A percentile compares a stretch with the other conserved stretches of the same genome.
These are phyloP conservation scores for Calonectria hongkongensis DNA, from an alignment of 2,329 filamentous ascomycete species.

Conservation along the genomic window DNA sequence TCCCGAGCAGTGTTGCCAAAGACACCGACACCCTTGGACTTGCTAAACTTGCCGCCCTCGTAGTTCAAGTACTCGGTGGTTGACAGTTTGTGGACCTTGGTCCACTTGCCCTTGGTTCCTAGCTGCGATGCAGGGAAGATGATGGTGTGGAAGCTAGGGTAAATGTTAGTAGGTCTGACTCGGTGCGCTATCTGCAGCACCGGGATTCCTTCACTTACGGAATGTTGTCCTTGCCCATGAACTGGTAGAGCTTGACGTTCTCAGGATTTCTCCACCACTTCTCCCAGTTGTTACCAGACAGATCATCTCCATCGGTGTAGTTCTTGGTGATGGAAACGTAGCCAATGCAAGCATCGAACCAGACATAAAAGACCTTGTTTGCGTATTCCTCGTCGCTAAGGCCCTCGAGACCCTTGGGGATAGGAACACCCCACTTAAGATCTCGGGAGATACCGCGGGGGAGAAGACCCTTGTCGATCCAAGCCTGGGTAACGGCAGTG, in stretches of 20 bases:
- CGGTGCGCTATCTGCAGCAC: no score
- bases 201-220: constrained; percentile 60
- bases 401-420: constrained; percentile 67
- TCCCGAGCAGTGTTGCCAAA: constrained; percentile 93
- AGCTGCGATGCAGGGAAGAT: constrained; percentile 93
- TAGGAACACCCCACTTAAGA: constrained; percentile 88
- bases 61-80: constrained; percentile 93
- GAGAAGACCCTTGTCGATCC: constrained; percentile 89
- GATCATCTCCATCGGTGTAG: constrained; percentile 78
- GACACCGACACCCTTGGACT: constrained; percentile 91
- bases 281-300: constrained; percentile 82
- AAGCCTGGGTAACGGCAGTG: constrained; percentile 84
- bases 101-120: constrained; percentile 90
- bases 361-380: constrained; percentile 89
- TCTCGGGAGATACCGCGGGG: constrained; percentile 93
- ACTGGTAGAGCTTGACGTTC: constrained; percentile 92
- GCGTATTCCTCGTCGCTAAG: constrained; percentile 73
- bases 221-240: constrained; percentile 87
- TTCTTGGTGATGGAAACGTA: constrained; percentile 96
- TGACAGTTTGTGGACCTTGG: constrained; percentile 89
- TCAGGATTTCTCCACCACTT: constrained; percentile 96
- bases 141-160: constrained; percentile 78
- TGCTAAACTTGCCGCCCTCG: constrained; percentile 93
- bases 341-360: constrained; percentile 94
- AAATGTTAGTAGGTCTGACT: constrained; percentile 9